phyloP scores from a whole-genome alignment of 2,329 filamentous ascomycete genomes.

The Epichloe scottii region DNA sequence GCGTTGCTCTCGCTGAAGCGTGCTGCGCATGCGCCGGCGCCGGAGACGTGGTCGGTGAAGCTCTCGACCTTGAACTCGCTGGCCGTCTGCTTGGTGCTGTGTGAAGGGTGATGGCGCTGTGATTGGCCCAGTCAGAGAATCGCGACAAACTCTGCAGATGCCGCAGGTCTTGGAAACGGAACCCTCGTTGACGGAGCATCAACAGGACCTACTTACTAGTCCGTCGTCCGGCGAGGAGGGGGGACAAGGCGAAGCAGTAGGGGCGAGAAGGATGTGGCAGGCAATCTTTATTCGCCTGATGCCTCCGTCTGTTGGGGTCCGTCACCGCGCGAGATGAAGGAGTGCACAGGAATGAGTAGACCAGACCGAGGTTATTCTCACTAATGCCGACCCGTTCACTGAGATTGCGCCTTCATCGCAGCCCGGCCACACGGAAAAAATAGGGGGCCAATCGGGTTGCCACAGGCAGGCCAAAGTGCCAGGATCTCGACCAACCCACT shows the following conservation, averaged over 20 bases:
- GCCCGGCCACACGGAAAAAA: background rate
- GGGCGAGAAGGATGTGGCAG: background rate
- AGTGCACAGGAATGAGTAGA: background rate
- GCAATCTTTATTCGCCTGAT: background rate
- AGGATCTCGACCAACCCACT: background rate
- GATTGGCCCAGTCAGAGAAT: slow-evolving; percentile 7
- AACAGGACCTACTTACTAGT: background rate
- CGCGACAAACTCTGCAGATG: slow-evolving; percentile 6
- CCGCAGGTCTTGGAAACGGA: slow-evolving; percentile 4
- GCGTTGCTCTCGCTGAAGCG: background rate
- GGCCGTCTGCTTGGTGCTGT: background rate
- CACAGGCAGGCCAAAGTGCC: background rate
- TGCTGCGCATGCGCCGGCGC: background rate
- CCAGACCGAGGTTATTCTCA: slow-evolving; percentile 3
- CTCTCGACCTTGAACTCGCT: background rate
- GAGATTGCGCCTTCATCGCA: background rate
- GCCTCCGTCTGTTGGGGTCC: no score
- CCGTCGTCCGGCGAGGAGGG: background rate
- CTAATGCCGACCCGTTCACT: background rate
- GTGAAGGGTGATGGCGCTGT: slow-evolving; percentile 1
- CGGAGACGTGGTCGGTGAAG: background rate
- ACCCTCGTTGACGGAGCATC: slow-evolving; percentile 4
- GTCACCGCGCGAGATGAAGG: background rate
- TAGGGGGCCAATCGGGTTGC: background rate
- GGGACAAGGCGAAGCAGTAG: background rate